Evolutionary conservation across 2,329 filamentous ascomycete species (phyloP).

Genomic region (Graphilbum ipis-grandicollis): DNA sequence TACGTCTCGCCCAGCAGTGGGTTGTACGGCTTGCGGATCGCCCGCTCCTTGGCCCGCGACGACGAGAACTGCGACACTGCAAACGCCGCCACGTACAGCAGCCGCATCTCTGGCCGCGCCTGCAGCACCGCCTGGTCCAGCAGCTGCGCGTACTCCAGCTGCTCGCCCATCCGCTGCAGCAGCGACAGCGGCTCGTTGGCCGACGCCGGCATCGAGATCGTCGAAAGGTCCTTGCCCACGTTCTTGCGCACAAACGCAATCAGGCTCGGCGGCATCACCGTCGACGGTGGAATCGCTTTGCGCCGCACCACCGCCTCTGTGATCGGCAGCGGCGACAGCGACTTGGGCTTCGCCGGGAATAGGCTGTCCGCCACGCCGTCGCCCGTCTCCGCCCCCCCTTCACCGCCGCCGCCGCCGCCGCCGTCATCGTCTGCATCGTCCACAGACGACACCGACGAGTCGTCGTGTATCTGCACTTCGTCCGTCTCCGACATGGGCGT

Average conservation of each 20-base stretch:
- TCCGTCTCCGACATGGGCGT: constrained; percentile 31
- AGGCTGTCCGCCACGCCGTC: constrained; percentile 40
- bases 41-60: constrained; percentile 70
- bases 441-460: constrained; percentile 41
- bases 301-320: constrained; percentile 47
- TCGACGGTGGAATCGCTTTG: constrained; percentile 52
- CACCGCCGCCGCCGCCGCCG: constrained; percentile 12
- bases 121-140: constrained; percentile 58
- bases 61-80: constrained; percentile 76
- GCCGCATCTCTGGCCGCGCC: constrained; percentile 44
- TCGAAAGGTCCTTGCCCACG: constrained; percentile 91
- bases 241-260: constrained; percentile 95
- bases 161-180: constrained; percentile 76
- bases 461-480: constrained; percentile 40
- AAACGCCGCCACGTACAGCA: constrained; percentile 78
- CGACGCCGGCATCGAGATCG: constrained; percentile 93
- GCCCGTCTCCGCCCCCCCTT: constrained; percentile 39
- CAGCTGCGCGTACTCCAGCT: constrained; percentile 76
- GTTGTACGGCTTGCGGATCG: constrained; percentile 92
- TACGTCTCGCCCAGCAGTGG: constrained; percentile 92
- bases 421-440: constrained; percentile 33
- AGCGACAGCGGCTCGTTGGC: constrained; percentile 85
- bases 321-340: constrained; percentile 60
- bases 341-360: constrained; percentile 62
- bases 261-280: constrained; percentile 68